Conservation (phyloP, 148 eudicot species). For the Salicornia ramosissima region DNA sequence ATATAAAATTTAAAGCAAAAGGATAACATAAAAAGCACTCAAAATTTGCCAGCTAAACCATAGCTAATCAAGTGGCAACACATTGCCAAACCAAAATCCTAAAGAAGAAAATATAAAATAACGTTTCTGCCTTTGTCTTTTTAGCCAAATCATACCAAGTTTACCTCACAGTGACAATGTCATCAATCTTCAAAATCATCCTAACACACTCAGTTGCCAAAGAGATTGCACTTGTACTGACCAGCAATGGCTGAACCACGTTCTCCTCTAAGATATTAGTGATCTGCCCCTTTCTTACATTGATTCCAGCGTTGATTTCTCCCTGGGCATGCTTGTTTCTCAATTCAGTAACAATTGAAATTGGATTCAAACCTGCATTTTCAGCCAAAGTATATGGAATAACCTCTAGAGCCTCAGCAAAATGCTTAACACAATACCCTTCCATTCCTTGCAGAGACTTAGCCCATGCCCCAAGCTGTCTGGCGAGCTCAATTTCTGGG, state of each 20-base stretch:
- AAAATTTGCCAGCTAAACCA: conserved; percentile 15
- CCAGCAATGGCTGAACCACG: conserved; percentile 93
- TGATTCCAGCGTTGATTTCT: conserved; percentile 91
- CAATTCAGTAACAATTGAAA: conserved; percentile 84
- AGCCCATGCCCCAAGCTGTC: conserved; percentile 96
- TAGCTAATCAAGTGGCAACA: conserved; percentile 1
- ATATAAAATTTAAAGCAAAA: conserved; percentile 6
- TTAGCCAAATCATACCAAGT: conserved; percentile 7
- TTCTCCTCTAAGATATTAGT: conserved; percentile 93
- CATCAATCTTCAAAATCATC: conserved; percentile 99
- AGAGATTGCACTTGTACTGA: conserved; percentile 85
- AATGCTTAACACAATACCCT: conserved; percentile 70
- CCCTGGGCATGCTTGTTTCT: conserved; percentile 97
- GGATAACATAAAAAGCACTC: conserved; percentile 8
- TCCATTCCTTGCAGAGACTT: conserved; percentile 96
- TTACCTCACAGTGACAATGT: conserved; percentile 74
- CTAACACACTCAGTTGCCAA: conserved; percentile 89
- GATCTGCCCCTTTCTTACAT: conserved; percentile 97
- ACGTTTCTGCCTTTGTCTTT: not conserved
- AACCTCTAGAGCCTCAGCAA: conserved; percentile 97
- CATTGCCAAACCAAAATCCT: conserved; percentile 16
- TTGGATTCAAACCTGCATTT: conserved; percentile 92
- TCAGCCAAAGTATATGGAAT: conserved; percentile 93
- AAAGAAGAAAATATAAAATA: conserved; percentile 6
- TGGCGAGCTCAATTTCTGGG: conserved; percentile 89